phyloP scores from a whole-genome alignment of 2,329 filamentous ascomycete genomes.

The Neofusicoccum laricinum region DNA sequence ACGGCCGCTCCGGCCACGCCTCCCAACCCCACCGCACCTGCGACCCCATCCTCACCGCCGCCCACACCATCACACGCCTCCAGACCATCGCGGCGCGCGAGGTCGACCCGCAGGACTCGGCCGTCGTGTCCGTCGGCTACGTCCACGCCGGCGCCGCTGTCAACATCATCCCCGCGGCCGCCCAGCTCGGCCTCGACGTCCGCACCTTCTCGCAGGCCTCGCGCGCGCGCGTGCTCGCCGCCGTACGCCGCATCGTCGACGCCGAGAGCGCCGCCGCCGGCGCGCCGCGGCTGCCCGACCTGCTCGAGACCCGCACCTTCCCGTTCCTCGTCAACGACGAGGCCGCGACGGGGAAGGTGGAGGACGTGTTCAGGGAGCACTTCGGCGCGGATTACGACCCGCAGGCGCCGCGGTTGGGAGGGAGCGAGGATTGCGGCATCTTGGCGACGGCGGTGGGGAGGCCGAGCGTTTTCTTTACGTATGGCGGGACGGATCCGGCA shows the following conservation, averaged over 20 bases:
- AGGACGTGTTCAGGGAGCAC: constrained; percentile 44
- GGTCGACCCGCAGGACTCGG: constrained; percentile 52
- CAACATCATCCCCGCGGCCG: constrained; percentile 58
- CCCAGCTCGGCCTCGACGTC: constrained; percentile 55
- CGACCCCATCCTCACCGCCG: constrained; percentile 59
- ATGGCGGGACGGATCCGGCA: constrained; percentile 52
- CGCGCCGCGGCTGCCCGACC: constrained; percentile 41
- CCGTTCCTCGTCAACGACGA: constrained; percentile 55
- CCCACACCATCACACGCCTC: constrained; percentile 54
- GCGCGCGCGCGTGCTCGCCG: constrained; percentile 46
- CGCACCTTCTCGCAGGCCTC: constrained; percentile 47
- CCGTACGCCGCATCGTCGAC: constrained; percentile 53
- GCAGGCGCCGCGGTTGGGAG: constrained; percentile 42
- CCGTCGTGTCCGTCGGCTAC: constrained; percentile 58
- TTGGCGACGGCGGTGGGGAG: constrained; percentile 49
- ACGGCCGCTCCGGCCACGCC: constrained; percentile 58
- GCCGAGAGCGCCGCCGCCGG: constrained; percentile 54
- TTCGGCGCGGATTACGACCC: constrained; percentile 42
- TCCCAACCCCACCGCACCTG: constrained; percentile 55
- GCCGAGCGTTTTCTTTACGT: constrained; percentile 56
- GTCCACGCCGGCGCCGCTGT: constrained; percentile 59
- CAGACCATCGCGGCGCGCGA: constrained; percentile 59
- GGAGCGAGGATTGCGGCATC: constrained; percentile 59
- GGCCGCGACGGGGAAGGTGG: constrained; percentile 40
- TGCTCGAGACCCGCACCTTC: constrained; percentile 42